phyloP scores from a whole-genome alignment of 2,329 filamentous ascomycete species.

The Phaeoacremonium minimum region DNA sequence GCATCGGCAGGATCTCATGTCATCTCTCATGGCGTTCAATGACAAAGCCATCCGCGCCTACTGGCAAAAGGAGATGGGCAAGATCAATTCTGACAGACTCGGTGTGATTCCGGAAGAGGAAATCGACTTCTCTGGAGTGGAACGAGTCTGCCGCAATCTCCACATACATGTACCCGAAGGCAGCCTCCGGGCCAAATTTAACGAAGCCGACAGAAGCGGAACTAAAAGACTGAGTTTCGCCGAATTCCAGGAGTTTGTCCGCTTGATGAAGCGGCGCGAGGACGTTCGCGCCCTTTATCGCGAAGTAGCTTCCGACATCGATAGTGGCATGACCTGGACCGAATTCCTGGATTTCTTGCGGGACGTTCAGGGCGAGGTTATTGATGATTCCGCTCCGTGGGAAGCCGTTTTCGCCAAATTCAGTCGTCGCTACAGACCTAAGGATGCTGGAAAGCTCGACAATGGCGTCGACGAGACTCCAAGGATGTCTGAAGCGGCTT shows the following conservation, averaged over 20 bases:
- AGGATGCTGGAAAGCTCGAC: slow-evolving; percentile 31
- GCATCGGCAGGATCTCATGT: slow-evolving; percentile 86
- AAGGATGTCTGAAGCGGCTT: slow-evolving; percentile 72
- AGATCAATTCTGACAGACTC: slow-evolving; percentile 52
- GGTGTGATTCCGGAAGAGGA: slow-evolving; percentile 57
- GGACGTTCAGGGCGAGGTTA: slow-evolving; percentile 70
- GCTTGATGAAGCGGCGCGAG: slow-evolving; percentile 75
- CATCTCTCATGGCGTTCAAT: slow-evolving; percentile 79
- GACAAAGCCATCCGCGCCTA: slow-evolving; percentile 78
- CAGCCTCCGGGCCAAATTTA: slow-evolving; percentile 70
- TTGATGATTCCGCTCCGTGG: slow-evolving; percentile 64
- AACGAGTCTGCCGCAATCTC: slow-evolving; percentile 79
- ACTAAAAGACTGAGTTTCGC: slow-evolving; percentile 68
- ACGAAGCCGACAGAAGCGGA: slow-evolving; percentile 61
- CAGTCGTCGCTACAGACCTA: slow-evolving; percentile 52
- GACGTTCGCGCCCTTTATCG: slow-evolving; percentile 76
- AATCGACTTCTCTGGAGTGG: slow-evolving; percentile 74
- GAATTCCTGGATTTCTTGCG: slow-evolving; percentile 76
- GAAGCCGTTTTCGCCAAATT: slow-evolving; percentile 68
- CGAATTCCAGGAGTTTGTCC: slow-evolving; percentile 82
- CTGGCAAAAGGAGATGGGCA: slow-evolving; percentile 81
- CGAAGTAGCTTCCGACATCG: slow-evolving; percentile 51
- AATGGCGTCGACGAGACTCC: slow-evolving; percentile 41
- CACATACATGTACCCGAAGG: slow-evolving; percentile 86
- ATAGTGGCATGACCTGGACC: slow-evolving; percentile 61